Conservation (phyloP, 495 filamentous ascomycete species). For the Neurospora sp. region DNA sequence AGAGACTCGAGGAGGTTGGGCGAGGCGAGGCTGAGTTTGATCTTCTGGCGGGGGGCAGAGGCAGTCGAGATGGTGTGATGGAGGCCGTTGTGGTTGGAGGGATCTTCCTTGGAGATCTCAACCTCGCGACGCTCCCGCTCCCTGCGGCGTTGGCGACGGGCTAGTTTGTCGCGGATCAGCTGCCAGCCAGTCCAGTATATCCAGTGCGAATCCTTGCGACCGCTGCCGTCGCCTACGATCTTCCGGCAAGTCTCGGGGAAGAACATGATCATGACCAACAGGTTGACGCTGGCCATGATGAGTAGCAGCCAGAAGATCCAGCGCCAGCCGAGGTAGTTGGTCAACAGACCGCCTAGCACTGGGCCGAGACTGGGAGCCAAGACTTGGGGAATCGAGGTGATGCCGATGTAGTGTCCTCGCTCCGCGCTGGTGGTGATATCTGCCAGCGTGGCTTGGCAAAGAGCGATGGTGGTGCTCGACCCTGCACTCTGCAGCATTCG, state of each 20-base stretch:
- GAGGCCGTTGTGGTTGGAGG: not conserved
- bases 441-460: constrained; percentile 46
- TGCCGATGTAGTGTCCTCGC: constrained; percentile 37
- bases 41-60: not conserved
- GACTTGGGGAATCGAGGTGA: constrained; percentile 26
- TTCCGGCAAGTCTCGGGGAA: constrained; percentile 53
- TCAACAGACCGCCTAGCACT: constrained; percentile 47
- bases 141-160: not conserved
- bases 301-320: constrained; percentile 60
- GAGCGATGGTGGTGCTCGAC: constrained; percentile 38
- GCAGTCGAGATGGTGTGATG: not conserved
- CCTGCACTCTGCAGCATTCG: constrained; percentile 47
- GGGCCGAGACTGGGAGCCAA: constrained; percentile 26
- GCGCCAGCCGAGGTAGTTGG: constrained; percentile 54
- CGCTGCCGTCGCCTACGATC: constrained; percentile 57
- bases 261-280: constrained; percentile 32
- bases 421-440: constrained; percentile 45
- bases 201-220: constrained; percentile 25
- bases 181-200: constrained; percentile 31
- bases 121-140: not conserved
- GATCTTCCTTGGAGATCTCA: not conserved
- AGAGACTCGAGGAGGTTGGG: constrained; percentile 55
- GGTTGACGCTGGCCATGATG: constrained; percentile 36
- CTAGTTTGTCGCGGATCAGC: constrained; percentile 13
- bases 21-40: constrained; percentile 27